Evolutionary conservation across 164 flowering plant species (phyloP).

Genomic region (Cinnamomum chago): DNA sequence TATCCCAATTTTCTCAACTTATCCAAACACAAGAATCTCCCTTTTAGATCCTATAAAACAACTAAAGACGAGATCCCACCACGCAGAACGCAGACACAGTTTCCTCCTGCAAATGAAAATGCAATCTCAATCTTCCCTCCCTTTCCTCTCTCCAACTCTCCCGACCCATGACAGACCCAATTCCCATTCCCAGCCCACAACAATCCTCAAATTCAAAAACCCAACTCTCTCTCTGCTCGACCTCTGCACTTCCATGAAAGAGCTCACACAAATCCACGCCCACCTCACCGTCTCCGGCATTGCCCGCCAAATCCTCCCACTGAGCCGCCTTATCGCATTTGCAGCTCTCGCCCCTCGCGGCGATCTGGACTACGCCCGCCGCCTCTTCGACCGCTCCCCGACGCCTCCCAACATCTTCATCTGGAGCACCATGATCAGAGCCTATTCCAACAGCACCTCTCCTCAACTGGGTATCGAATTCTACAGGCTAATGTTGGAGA

Average conservation of each 20-base stretch:
- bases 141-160: neutral
- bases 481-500: constrained; percentile 5
- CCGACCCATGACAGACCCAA: constrained; percentile 6
- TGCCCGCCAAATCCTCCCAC: constrained; percentile 2
- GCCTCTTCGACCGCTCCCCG: constrained; percentile 8
- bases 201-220: constrained; percentile 10
- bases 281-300: constrained; percentile 10
- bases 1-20: too few relatives aligned
- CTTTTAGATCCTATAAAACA: neutral
- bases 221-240: constrained; percentile 25
- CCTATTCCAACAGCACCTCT: constrained; percentile 6
- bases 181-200: neutral
- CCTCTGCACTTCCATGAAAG: constrained; percentile 8
- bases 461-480: constrained; percentile 8
- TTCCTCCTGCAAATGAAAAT: neutral
- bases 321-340: constrained; percentile 9
- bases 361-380: constrained; percentile 10
- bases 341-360: constrained; percentile 4
- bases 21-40: neutral
- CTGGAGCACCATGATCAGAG: constrained; percentile 16
- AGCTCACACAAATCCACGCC: constrained; percentile 8
- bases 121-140: neutral
- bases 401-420: constrained; percentile 4
- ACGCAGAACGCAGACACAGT: neutral
- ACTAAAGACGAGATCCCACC: neutral